Percentiles rank a stretch among this genome's conserved stretches.
Conservation (phyloP, 2,329 filamentous ascomycete species). For the Fusarium multiceps region DNA sequence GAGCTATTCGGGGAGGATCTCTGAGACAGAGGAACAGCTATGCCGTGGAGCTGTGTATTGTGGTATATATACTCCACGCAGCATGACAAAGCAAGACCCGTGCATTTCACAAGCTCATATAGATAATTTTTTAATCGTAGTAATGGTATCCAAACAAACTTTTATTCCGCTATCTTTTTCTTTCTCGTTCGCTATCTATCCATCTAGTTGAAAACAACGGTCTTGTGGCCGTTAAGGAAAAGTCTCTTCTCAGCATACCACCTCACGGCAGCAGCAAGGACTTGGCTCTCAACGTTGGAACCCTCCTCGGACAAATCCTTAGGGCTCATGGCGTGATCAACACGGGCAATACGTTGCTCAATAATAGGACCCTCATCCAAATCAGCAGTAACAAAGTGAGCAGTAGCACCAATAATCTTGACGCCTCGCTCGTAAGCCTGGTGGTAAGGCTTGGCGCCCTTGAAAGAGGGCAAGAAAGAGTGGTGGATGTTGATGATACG, state of each 20-base stretch:
- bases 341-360: conserved; percentile 81
- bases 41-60: not conserved
- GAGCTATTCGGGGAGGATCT: conserved; percentile 44
- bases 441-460: conserved; percentile 89
- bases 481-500: conserved; percentile 95
- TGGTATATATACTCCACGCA: not conserved
- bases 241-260: conserved; percentile 84
- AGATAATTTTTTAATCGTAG: not conserved
- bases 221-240: conserved; percentile 83
- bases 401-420: conserved; percentile 88
- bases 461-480: conserved; percentile 87
- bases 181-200: not conserved
- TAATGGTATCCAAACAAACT: not conserved
- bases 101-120: not conserved
- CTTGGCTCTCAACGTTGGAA: conserved; percentile 85
- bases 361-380: conserved; percentile 90
- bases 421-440: conserved; percentile 88
- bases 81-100: not conserved
- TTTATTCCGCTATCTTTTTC: conserved; percentile 2
- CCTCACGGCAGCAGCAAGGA: conserved; percentile 83
- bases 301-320: conserved; percentile 83
- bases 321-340: conserved; percentile 80
- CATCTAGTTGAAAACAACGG: conserved; percentile 73
- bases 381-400: conserved; percentile 87
- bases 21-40: conserved; percentile 30